A percentile compares a stretch with the other conserved stretches of the same genome.
Evolutionary conservation across 352 stramenopile species (phyloP).

Genomic region (Pythium sukuiense): DNA sequence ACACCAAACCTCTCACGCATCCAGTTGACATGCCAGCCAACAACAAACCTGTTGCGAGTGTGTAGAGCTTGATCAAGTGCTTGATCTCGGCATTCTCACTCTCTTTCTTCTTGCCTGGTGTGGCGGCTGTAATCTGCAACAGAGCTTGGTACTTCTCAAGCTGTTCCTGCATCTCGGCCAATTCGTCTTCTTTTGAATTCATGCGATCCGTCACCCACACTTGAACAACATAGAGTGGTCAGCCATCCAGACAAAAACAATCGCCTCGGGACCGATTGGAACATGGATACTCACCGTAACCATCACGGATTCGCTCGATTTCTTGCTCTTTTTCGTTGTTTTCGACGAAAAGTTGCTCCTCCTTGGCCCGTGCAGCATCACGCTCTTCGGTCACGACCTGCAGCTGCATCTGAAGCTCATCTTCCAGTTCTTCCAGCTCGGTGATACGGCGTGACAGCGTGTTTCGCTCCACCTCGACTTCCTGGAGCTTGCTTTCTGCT

Average conservation of each 20-base stretch:
- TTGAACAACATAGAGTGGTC: slow-evolving; percentile 26
- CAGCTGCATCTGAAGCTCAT: slow-evolving; percentile 78
- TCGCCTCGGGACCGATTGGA: not conserved
- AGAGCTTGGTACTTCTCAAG: slow-evolving; percentile 83
- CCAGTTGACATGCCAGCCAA: not conserved
- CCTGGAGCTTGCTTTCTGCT: slow-evolving; percentile 25
- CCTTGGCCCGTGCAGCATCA: slow-evolving; percentile 76
- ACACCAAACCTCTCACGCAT: not conserved
- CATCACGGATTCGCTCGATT: slow-evolving; percentile 85
- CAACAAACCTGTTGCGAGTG: slow-evolving; percentile 35
- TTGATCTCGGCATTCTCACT: slow-evolving; percentile 2
- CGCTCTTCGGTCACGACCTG: slow-evolving; percentile 85
- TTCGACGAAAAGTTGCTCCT: slow-evolving; percentile 81
- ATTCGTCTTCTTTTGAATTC: slow-evolving; percentile 88
- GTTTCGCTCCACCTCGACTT: slow-evolving; percentile 42
- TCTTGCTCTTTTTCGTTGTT: slow-evolving; percentile 88
- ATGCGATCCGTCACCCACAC: slow-evolving; percentile 88
- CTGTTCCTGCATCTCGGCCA: slow-evolving; percentile 83
- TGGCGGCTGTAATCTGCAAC: slow-evolving; percentile 48
- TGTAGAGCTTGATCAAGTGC: slow-evolving; percentile 44
- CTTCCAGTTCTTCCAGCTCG: slow-evolving; percentile 65
- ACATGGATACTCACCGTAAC: slow-evolving; percentile 57
- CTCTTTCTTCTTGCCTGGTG: slow-evolving; percentile 17
- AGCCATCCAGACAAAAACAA: not conserved
- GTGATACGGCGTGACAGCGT: slow-evolving; percentile 43